Base-by-base conservation (phyloP, 352 stramenopile species). In the Phytophthora cryptogea region DNA sequence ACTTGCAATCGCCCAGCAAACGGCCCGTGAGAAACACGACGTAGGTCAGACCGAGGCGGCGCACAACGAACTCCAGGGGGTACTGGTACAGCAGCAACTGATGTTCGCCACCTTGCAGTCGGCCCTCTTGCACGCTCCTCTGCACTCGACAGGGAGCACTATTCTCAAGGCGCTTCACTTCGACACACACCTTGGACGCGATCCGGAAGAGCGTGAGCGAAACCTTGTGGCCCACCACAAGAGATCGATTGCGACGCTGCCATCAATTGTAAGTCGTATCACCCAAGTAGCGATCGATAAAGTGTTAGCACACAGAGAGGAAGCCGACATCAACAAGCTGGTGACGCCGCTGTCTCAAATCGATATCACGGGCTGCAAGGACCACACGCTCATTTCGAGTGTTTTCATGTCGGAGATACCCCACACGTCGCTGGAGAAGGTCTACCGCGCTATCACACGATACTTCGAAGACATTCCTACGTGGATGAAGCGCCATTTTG, bases 341-440 rank as follows among this genome's bases (percentile, higher is more conserved):
- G 41, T 60, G n/a, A 39, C 54, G 5, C 68, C 68, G 8, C 14
- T 68, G n/a, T 72, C 59, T 39, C 66, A 70, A 2, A 72, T 72
- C 28, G 64, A 72, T 7, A 59, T 78, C 30, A 75, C 59, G 10
- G 70, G 66, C 23, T 70, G 62, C 33, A 48, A 51, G 16, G 56
- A 72, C 43, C 49, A 53, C 35, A 76, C 70, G 17, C 55, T 76
- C 16, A 60, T 78, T 8, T 70, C 66, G 10, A 78, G 66, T 31
- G 59, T 73, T 0, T 78, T 70, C 33, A 60, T 75, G 8, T 61
- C 70, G 0, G 66, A 78, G 51, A 70, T 78, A 27, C 70, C 66
- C 2, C 51, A 74, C 41, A 50, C 35, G 8, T 76, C 70, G 26
- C 16, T 78, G 11, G 50, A 68, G 14, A 52, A 68, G 5, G 66